Evolutionary conservation across 2,329 filamentous ascomycete species (phyloP), one percentile per base, ranked within the genome.

Genomic region (Phaeoacremonium minimum): DNA sequence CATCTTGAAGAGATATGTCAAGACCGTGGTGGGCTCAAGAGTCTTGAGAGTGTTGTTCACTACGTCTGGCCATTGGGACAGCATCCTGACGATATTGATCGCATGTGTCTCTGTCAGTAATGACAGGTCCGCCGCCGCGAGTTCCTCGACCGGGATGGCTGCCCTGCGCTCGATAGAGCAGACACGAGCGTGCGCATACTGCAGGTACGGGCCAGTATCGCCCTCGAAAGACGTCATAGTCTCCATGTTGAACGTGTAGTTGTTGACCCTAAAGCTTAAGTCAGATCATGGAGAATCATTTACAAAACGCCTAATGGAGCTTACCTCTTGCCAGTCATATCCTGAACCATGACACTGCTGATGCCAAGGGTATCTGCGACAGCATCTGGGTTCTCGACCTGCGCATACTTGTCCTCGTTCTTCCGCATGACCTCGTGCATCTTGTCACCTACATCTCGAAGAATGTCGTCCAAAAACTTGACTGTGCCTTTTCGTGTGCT

Each of bases 371-470:
- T 87, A 65, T 97, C 93, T 43, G 93, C 89, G 8, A 83, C 85
- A 37, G 78, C 75, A 37, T 80, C 81, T 1, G 91, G 91, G 59
- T 97, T 73, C 53, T 83, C 85, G 15, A 98, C 83, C 63, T 96
- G 89, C 38, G 80, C 67, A 63, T 97, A 98, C 71, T 98, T 98
- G 55, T 76, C 73, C 51, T 85, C 75, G 61, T 97, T 97, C 68
- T 84, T 85, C 63, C 71, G 80, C 93, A 98, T 98, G 35, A 94
- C 87, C 43, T 95, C 87, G 71, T 97, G 91, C 93, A 98, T 98
- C 65, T 90, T 87, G 37, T 96, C 91, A 52, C 80, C 83, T 7
- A 94, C 88, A 49, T 90, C 85, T 28, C 76, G 72, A 39, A 90
- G 70, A 49, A 89, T 87, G 48, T 86, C 82, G 50, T 83, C 71